These are phyloP conservation scores for Barnettozyma salicaria DNA, from an alignment of 805 yeast genomes.

Conservation along the genomic window DNA sequence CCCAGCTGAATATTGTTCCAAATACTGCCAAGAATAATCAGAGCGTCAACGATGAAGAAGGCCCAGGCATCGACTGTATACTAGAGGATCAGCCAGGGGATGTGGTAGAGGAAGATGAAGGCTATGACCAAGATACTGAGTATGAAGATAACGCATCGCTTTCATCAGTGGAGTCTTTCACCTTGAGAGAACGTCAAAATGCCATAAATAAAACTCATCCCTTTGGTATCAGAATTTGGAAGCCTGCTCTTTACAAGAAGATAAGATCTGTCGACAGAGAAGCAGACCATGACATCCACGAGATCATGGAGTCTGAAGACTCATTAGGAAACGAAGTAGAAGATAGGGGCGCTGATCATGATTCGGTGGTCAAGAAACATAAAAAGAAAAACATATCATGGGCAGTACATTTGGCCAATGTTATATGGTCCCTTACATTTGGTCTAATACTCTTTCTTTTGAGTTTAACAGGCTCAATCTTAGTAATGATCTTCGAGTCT, in stretches of 20 bases:
- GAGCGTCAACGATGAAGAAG: background rate
- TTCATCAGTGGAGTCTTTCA: constrained; percentile 71
- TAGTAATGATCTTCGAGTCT: constrained; percentile 30
- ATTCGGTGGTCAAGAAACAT: background rate
- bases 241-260: constrained; percentile 93
- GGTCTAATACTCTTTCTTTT: constrained; percentile 57
- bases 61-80: too few species aligned
- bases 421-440: constrained; percentile 65
- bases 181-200: constrained; percentile 86
- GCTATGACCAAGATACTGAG: constrained; percentile 17
- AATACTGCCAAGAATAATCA: constrained; percentile 9
- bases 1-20: constrained; percentile 11
- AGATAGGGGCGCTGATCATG: background rate
- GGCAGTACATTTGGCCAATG: constrained; percentile 62
- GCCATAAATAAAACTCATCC: constrained; percentile 97
- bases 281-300: constrained; percentile 92
- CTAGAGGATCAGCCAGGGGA: constrained; percentile 1
- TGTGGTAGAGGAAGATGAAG: constrained; percentile 11
- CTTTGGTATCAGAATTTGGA: constrained; percentile 97
- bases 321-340: constrained; percentile 1
- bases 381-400: constrained; percentile 42
- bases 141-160: constrained; percentile 34
- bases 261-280: constrained; percentile 83
- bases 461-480: constrained; percentile 43
- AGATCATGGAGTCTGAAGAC: constrained; percentile 33